Evolutionary conservation across 129 eudicot species (phyloP).

Genomic region (Rutidosis leptorrhynchoides): DNA sequence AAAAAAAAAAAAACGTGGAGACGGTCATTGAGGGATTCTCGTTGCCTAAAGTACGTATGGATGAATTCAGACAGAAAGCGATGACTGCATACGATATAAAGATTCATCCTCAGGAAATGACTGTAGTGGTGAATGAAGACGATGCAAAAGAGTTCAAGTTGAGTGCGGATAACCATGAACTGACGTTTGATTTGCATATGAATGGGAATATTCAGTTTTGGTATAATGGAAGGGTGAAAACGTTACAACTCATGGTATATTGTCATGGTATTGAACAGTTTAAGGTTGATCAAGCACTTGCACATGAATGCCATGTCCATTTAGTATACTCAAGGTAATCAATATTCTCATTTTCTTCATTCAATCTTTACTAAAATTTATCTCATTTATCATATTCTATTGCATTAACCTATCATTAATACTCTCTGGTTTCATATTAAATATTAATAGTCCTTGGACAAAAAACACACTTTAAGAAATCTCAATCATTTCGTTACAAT

Average conservation of each 20-base stretch:
- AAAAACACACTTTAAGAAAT: too few species aligned
- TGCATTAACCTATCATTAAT: too few species aligned
- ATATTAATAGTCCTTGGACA: too few species aligned
- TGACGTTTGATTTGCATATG: constrained; percentile 28
- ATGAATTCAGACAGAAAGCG: constrained; percentile 28
- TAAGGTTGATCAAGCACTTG: constrained; percentile 34
- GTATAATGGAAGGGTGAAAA: constrained; percentile 20
- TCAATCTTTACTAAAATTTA: too few species aligned
- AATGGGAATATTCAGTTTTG: constrained; percentile 34
- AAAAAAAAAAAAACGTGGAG: constrained; percentile 20
- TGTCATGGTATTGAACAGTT: constrained; percentile 36
- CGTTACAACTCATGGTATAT: constrained; percentile 30
- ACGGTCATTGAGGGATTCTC: constrained; percentile 20
- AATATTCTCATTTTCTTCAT: too few species aligned
- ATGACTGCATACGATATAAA: constrained; percentile 12
- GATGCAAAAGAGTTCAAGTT: constrained; percentile 30
- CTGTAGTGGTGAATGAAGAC: constrained; percentile 20
- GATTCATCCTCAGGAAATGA: constrained; percentile 22
- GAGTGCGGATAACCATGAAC: background rate
- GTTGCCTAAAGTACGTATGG: constrained; percentile 17
- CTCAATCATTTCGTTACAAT: too few species aligned
- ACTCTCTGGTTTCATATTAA: too few species aligned
- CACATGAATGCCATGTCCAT: constrained; percentile 35
- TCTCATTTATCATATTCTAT: too few species aligned
- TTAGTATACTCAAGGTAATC: constrained; percentile 26